Evolutionary conservation across 2,329 filamentous ascomycete genomes (phyloP).

Genomic region (Thielaviopsis populi): DNA sequence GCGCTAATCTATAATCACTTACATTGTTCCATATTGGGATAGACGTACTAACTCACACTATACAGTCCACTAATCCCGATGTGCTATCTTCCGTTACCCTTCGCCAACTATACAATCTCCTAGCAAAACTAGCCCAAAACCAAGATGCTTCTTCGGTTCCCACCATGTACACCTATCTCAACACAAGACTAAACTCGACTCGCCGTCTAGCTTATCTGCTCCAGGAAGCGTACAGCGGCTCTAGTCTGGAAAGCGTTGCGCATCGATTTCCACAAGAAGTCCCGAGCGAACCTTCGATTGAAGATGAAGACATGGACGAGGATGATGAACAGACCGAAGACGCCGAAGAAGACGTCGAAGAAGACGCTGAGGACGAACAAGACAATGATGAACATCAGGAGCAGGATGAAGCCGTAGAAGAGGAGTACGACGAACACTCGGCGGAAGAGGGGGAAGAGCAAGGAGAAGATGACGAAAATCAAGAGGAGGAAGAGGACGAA

Average conservation of each 20-base stretch:
- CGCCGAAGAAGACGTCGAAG: constrained; percentile 17
- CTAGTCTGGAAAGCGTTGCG: constrained; percentile 29
- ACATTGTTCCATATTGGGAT: background rate
- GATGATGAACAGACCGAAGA: constrained; percentile 19
- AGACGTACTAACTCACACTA: constrained; percentile 20
- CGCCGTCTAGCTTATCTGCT: constrained; percentile 28
- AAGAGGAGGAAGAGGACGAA: constrained; percentile 16
- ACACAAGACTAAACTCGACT: constrained; percentile 27
- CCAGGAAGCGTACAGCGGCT: constrained; percentile 30
- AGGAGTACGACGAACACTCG: constrained; percentile 17
- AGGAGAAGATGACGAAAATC: constrained; percentile 15
- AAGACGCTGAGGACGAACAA: constrained; percentile 18
- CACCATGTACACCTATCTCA: constrained; percentile 30
- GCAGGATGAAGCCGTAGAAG: constrained; percentile 11
- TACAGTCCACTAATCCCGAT: constrained; percentile 26
- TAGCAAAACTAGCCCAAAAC: constrained; percentile 31
- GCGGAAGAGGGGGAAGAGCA: constrained; percentile 17
- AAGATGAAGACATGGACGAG: constrained; percentile 18
- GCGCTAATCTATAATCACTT: constrained; percentile 14
- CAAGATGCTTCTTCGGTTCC: constrained; percentile 28
- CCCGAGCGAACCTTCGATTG: constrained; percentile 21
- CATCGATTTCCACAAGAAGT: constrained; percentile 25
- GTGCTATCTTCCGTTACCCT: constrained; percentile 26
- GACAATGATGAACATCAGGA: constrained; percentile 15
- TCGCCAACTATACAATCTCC: constrained; percentile 29